Conservation (phyloP, 225 moss, liverwort and hornwort genomes). For the Sphagnum contortum region DNA sequence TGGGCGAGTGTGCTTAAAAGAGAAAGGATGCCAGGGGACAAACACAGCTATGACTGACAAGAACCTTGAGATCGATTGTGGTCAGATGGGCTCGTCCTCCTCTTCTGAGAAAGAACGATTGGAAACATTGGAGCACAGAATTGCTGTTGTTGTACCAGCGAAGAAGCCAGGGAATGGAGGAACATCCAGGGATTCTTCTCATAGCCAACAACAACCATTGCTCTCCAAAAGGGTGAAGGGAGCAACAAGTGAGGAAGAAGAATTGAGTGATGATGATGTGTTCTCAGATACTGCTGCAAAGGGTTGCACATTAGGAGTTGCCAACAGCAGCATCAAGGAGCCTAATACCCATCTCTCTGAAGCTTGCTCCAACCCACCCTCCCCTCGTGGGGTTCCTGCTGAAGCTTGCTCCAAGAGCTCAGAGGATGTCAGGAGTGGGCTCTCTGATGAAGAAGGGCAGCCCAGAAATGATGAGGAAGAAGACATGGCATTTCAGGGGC, state of each 20-base stretch:
- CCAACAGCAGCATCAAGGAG: slow-evolving; percentile 20
- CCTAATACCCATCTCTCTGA: slow-evolving; percentile 24
- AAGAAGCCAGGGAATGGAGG: too few relatives aligned
- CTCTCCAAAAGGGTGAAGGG: too few relatives aligned
- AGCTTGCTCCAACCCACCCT: too few relatives aligned
- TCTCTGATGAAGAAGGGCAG: slow-evolving; percentile 43
- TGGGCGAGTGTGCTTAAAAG: slow-evolving; percentile 48
- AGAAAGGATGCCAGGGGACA: slow-evolving; percentile 25
- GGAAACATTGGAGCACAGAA: too few relatives aligned
- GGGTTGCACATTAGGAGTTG: slow-evolving; percentile 13
- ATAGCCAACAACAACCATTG: too few relatives aligned
- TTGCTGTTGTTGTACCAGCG: too few relatives aligned
- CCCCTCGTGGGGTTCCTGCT: too few relatives aligned
- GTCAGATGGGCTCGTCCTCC: too few relatives aligned
- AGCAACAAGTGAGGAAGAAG: slow-evolving; percentile 10
- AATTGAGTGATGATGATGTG: slow-evolving; percentile 20
- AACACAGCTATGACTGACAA: slow-evolving; percentile 24
- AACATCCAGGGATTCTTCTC: too few relatives aligned
- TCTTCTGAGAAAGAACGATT: too few relatives aligned
- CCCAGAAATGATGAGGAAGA: slow-evolving; percentile 24
- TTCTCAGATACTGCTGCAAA: slow-evolving; percentile 47
- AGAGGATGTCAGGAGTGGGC: slow-evolving; percentile 59
- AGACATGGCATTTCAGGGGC: slow-evolving; percentile 28
- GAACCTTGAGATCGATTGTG: slow-evolving; percentile 1
- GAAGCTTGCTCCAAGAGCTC: slow-evolving; percentile 81